phyloP scores from a whole-genome alignment of 495 filamentous ascomycete species.

The Neurospora sublineolata region DNA sequence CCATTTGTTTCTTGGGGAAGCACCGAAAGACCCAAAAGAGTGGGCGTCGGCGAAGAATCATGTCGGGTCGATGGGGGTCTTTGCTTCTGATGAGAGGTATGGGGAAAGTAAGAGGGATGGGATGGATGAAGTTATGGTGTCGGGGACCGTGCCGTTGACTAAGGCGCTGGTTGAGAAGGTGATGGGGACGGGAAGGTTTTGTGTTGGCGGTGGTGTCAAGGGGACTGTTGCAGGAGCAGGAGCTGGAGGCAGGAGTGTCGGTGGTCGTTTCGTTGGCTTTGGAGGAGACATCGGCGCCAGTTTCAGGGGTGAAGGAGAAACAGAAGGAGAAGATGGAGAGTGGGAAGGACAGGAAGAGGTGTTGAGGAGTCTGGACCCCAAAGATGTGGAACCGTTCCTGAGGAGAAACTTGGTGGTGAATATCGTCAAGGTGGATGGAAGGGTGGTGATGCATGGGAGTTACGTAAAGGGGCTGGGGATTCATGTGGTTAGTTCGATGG shows the following conservation, averaged over 20 bases:
- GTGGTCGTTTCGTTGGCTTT: not conserved
- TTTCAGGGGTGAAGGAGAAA: not conserved
- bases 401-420: constrained; percentile 28
- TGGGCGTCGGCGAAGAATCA: constrained; percentile 36
- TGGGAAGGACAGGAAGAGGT: constrained; percentile 12
- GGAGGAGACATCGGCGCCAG: not conserved
- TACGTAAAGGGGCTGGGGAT: constrained; percentile 25
- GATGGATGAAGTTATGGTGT: constrained; percentile 18
- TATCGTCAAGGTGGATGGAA: constrained; percentile 21
- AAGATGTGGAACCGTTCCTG: constrained; percentile 34
- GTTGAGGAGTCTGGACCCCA: constrained; percentile 29
- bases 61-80: constrained; percentile 45
- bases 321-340: not conserved
- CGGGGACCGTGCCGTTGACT: constrained; percentile 48
- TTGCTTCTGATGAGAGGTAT: constrained; percentile 15
- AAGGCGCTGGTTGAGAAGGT: constrained; percentile 35
- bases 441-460: constrained; percentile 11
- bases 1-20: constrained; percentile 48
- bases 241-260: not conserved
- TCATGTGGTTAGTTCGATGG: constrained; percentile 30
- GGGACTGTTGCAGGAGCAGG: no score
- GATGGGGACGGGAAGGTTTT: not conserved
- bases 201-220: not conserved
- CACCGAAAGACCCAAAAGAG: constrained; percentile 22
- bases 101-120: constrained; percentile 7